Percentiles rank a stretch among this genome's conserved stretches.
Conservation (phyloP, 768 basidiomycete genomes). For the Cantharellus cinnabarinus region DNA sequence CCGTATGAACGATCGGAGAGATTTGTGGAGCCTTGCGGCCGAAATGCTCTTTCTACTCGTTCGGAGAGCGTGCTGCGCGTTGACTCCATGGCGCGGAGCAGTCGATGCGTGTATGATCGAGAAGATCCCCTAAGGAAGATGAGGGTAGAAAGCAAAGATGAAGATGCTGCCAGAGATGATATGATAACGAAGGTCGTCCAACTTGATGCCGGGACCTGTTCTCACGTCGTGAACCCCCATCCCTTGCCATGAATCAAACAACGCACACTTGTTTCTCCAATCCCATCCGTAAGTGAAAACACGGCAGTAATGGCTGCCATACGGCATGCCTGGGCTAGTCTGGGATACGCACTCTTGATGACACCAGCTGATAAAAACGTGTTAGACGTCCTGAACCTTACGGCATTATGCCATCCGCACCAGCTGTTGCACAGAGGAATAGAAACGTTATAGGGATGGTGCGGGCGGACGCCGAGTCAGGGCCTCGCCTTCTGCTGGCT, state of each 20-base stretch:
- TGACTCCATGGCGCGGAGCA: constrained; percentile 15
- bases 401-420: constrained; percentile 16
- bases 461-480: constrained; percentile 16
- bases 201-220: not conserved
- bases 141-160: constrained; percentile 13
- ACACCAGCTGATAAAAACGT: constrained; percentile 16
- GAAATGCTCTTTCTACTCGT: not conserved
- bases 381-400: not conserved
- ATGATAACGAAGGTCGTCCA: not conserved
- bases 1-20: not conserved
- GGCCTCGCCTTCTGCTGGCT: constrained; percentile 3
- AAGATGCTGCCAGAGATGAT: not conserved
- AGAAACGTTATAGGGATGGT: constrained; percentile 25
- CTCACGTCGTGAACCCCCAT: not conserved
- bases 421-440: constrained; percentile 15
- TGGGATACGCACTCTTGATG: constrained; percentile 26
- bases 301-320: constrained; percentile 29
- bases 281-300: constrained; percentile 24
- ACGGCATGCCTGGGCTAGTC: constrained; percentile 24
- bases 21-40: not conserved
- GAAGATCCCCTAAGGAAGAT: constrained; percentile 24
- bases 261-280: constrained; percentile 17
- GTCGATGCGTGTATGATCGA: not conserved
- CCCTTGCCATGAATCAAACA: not conserved
- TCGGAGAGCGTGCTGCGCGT: constrained; percentile 4